Evolutionary conservation across 768 basidiomycete species (phyloP).

Genomic region (Calvatia gigantea): DNA sequence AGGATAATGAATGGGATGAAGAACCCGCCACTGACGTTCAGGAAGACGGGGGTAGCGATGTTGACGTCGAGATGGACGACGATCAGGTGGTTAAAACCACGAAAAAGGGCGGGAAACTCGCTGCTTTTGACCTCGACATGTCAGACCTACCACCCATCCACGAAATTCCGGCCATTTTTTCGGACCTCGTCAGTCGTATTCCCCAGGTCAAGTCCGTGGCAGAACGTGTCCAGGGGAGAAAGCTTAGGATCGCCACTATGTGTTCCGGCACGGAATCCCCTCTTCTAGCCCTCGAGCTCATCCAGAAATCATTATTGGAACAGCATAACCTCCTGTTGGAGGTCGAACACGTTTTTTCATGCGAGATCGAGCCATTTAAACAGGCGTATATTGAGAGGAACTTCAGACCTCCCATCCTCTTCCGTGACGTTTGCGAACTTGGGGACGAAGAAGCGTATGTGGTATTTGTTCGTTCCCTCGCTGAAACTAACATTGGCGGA

Average conservation of each 20-base stretch:
- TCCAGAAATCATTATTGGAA: slow-evolving; percentile 70
- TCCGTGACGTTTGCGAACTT: slow-evolving; percentile 92
- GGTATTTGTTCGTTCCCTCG: neutral
- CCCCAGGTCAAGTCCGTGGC: slow-evolving; percentile 65
- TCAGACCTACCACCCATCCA: slow-evolving; percentile 77
- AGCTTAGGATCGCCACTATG: slow-evolving; percentile 94
- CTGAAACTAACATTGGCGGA: slow-evolving; percentile 7
- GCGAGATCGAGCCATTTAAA: slow-evolving; percentile 96
- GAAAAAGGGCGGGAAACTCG: slow-evolving; percentile 35
- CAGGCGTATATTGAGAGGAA: slow-evolving; percentile 97
- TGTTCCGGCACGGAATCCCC: slow-evolving; percentile 97
- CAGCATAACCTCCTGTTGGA: slow-evolving; percentile 63
- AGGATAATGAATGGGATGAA: slow-evolving; percentile 25
- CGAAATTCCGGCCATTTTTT: slow-evolving; percentile 68
- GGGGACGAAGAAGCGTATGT: slow-evolving; percentile 75
- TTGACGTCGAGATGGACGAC: slow-evolving; percentile 33
- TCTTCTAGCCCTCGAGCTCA: slow-evolving; percentile 82
- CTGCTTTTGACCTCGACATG: slow-evolving; percentile 42
- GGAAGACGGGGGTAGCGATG: slow-evolving; percentile 25
- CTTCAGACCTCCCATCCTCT: slow-evolving; percentile 88
- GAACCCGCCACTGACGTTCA: slow-evolving; percentile 20
- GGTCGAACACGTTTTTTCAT: slow-evolving; percentile 92
- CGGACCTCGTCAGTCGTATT: slow-evolving; percentile 64
- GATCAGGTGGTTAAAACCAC: slow-evolving; percentile 17
- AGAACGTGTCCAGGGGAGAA: slow-evolving; percentile 68